These are phyloP conservation scores for Inonotus hispidus DNA, from an alignment of 1,284 basidiomycete genomes.

Conservation along the genomic window DNA sequence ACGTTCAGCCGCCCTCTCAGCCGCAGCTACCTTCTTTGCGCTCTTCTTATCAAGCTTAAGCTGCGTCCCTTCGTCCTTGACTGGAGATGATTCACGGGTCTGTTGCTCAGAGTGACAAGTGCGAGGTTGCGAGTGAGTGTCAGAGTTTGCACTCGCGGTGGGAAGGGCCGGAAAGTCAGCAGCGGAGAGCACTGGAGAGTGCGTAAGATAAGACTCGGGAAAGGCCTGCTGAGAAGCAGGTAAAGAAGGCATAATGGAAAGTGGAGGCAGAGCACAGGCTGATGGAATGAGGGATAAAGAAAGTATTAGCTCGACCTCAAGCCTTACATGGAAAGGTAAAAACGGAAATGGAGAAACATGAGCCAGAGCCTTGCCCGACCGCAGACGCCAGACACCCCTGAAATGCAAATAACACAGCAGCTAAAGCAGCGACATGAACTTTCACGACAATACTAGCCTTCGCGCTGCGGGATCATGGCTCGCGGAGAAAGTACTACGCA, in stretches of 20 bases:
- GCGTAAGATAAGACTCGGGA: constrained; percentile 44
- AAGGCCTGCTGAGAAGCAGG: constrained; percentile 35
- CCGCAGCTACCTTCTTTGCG: constrained; percentile 28
- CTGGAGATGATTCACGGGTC: constrained; percentile 21
- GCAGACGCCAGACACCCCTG: background rate
- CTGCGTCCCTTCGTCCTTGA: constrained; percentile 33
- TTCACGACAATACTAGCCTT: constrained; percentile 15
- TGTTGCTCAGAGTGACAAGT: constrained; percentile 25
- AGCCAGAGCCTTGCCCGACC: background rate
- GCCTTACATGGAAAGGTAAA: background rate
- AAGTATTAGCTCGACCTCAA: constrained; percentile 10
- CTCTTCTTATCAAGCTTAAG: constrained; percentile 31
- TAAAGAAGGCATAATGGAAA: constrained; percentile 22
- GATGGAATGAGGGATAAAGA: background rate
- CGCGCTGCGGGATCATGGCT: constrained; percentile 74
- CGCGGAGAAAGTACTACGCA: constrained; percentile 25
- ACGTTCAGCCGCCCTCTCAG: constrained; percentile 32
- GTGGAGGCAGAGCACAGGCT: background rate
- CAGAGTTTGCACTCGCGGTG: constrained; percentile 25
- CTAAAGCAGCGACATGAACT: background rate
- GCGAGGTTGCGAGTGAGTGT: constrained; percentile 27
- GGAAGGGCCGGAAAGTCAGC: constrained; percentile 68
- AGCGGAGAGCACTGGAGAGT: constrained; percentile 47
- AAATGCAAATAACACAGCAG: background rate
- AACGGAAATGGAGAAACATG: background rate